These are phyloP conservation scores for Ganoderma meredithae DNA, from an alignment of 1,284 basidiomycete species.

Conservation along the genomic window DNA sequence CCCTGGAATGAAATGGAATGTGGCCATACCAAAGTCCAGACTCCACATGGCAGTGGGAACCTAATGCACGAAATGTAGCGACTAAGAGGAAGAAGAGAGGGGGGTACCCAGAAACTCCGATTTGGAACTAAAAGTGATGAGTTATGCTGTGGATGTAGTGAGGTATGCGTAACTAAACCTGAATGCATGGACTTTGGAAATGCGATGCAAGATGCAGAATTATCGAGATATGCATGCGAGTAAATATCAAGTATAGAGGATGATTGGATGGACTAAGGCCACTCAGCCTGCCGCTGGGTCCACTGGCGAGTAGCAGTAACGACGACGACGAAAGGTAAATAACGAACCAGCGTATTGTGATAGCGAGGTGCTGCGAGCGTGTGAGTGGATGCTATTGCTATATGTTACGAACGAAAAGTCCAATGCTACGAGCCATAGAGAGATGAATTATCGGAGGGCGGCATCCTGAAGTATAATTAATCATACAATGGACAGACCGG, in stretches of 20 bases:
- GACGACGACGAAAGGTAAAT: background rate
- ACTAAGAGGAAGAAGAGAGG: background rate
- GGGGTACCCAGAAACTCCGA: background rate
- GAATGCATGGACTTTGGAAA: background rate
- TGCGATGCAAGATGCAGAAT: background rate
- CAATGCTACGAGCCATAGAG: constrained; percentile 1
- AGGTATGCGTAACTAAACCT: background rate
- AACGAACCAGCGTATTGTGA: background rate
- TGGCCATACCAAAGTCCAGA: background rate
- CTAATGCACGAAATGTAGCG: background rate
- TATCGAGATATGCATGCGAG: background rate
- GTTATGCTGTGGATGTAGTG: background rate
- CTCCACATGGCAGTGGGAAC: background rate
- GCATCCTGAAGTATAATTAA: background rate
- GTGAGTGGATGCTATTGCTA: constrained; percentile 3
- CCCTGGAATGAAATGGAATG: background rate
- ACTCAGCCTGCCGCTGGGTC: background rate
- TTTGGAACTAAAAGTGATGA: background rate
- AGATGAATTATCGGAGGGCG: background rate
- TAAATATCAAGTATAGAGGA: background rate
- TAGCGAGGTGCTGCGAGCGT: constrained; percentile 2
- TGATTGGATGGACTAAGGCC: background rate
- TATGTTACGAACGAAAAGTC: background rate
- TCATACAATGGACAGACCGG: background rate
- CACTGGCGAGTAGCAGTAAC: background rate